A percentile compares a stretch with the other conserved stretches of the same genome.
Conservation (phyloP, 257 asterid species). For the Coffea canephora region DNA sequence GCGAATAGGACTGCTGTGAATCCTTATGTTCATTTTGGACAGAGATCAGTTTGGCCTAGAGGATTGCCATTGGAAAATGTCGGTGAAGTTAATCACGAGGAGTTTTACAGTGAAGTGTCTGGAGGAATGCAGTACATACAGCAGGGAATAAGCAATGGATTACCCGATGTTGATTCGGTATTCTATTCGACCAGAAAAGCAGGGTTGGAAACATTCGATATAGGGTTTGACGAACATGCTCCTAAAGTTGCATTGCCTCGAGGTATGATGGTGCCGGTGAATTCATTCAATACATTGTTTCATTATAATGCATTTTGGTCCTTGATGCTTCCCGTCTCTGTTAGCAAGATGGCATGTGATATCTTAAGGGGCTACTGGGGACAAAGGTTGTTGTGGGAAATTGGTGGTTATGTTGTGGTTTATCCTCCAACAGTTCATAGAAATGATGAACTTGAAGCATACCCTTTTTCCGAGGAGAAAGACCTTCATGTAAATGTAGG, state of each 20-base stretch:
- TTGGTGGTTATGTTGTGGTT: slow-evolving; percentile 88
- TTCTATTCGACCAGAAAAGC: slow-evolving; percentile 94
- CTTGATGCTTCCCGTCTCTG: slow-evolving; percentile 91
- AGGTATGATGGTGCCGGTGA: slow-evolving; percentile 87
- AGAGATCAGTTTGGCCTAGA: slow-evolving; percentile 95
- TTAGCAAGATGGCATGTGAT: slow-evolving; percentile 97
- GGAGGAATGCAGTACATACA: slow-evolving; percentile 93
- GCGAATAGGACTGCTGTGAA: slow-evolving; percentile 83
- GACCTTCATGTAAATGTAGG: slow-evolving; percentile 96
- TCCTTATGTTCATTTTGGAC: slow-evolving; percentile 96
- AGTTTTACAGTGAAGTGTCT: slow-evolving; percentile 80
- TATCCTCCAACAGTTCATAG: slow-evolving; percentile 90
- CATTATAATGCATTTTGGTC: slow-evolving; percentile 97
- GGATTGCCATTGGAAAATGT: slow-evolving; percentile 94
- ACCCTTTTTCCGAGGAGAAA: slow-evolving; percentile 95
- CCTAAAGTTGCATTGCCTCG: slow-evolving; percentile 94
- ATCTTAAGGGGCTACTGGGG: slow-evolving; percentile 97
- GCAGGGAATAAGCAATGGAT: slow-evolving; percentile 90
- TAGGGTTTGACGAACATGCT: slow-evolving; percentile 78
- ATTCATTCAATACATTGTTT: slow-evolving; percentile 86
- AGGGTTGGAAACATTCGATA: slow-evolving; percentile 67
- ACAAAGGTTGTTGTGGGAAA: slow-evolving; percentile 90
- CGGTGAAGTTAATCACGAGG: slow-evolving; percentile 79
- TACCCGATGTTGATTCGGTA: slow-evolving; percentile 93
- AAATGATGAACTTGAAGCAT: slow-evolving; percentile 62